A percentile compares a stretch with the other conserved stretches of the same genome.
phyloP scores from a whole-genome alignment of 441 rosid species.

The Melastoma candidum region DNA sequence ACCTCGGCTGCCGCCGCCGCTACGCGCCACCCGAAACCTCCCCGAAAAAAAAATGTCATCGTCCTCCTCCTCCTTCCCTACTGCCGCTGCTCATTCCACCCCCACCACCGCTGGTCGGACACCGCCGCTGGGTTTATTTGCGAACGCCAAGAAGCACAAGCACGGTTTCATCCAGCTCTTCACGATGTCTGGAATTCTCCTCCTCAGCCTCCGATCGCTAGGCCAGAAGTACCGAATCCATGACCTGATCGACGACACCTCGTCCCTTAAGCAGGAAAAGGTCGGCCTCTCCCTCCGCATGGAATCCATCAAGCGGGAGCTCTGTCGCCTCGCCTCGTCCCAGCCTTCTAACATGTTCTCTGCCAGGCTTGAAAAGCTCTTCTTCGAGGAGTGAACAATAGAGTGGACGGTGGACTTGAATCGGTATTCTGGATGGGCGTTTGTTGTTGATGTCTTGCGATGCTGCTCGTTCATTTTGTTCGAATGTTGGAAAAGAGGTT shows the following conservation, averaged over 20 bases:
- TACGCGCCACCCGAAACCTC: no score
- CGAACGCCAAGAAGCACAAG: constrained; percentile 41
- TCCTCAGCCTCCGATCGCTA: constrained; percentile 62
- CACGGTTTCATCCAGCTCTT: constrained; percentile 57
- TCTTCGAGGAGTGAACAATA: constrained; percentile 25
- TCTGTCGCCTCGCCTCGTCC: constrained; percentile 63
- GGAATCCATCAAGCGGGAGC: constrained; percentile 41
- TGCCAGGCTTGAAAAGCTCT: constrained; percentile 59
- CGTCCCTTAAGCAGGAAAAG: constrained; percentile 50
- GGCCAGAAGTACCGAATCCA: constrained; percentile 69
- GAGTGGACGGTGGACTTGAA: no score
- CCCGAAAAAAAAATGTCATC: no score
- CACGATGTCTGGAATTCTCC: constrained; percentile 66
- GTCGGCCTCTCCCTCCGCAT: constrained; percentile 40
- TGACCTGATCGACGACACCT: constrained; percentile 54
- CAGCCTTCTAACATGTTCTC: constrained; percentile 65
- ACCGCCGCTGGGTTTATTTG: constrained; percentile 32
- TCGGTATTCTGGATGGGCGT: no score
- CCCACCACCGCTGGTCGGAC: constrained; percentile 25
- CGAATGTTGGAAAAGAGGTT: no score
- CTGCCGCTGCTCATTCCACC: constrained; percentile 31
- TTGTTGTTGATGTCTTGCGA: no score
- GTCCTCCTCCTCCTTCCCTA: no score
- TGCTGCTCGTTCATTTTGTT: no score
- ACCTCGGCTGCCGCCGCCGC: no score